phyloP scores from a whole-genome alignment of 345 rosid species.

The Gossypium raimondii region DNA sequence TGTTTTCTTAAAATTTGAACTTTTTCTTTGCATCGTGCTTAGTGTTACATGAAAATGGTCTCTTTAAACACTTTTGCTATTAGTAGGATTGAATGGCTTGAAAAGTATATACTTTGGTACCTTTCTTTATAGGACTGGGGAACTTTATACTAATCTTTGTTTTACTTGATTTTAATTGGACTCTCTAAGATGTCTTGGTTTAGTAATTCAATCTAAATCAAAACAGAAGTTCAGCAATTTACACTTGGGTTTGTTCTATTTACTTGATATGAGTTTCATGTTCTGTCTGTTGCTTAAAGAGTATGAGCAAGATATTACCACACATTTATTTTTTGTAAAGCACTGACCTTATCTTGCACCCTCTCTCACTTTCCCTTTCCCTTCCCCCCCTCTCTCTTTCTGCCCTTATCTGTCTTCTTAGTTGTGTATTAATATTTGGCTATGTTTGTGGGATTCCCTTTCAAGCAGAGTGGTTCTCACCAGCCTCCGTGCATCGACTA shows the following conservation, averaged over 20 bases:
- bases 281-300: not conserved
- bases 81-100: not conserved
- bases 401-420: slow-evolving; percentile 3
- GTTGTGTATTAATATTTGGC: slow-evolving; percentile 1
- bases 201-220: not conserved
- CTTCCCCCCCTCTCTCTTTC: not conserved
- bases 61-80: not conserved
- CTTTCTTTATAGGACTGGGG: not conserved
- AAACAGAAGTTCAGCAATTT: not conserved
- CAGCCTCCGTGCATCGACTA: slow-evolving; percentile 70
- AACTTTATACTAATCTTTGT: not conserved
- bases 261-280: not conserved
- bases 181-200: not conserved
- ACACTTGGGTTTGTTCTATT: not conserved
- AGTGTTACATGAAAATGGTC: not conserved
- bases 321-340: not conserved
- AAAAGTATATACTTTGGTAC: not conserved
- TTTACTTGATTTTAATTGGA: not conserved
- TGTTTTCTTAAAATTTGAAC: not conserved
- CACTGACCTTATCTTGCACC: not conserved
- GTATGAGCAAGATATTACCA: not conserved
- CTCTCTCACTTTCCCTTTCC: too few relatives aligned
- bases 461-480: slow-evolving; percentile 89
- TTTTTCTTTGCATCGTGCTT: not conserved
- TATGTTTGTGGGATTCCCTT: slow-evolving; percentile 15